Evolutionary conservation across 2,329 filamentous ascomycete species (phyloP).

Genomic region (Xylariales sp.): DNA sequence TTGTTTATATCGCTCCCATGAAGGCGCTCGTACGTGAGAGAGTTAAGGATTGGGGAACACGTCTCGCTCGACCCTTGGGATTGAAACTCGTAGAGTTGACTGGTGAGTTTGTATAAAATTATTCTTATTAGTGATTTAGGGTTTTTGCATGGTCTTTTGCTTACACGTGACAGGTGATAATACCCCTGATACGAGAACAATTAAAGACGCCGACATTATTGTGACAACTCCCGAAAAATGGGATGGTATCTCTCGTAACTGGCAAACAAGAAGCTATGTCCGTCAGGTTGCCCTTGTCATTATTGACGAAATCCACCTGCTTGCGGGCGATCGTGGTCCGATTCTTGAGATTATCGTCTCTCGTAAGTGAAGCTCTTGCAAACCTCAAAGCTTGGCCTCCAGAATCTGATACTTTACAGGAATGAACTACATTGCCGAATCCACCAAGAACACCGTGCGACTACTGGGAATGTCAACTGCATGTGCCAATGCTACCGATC

Average conservation of each 20-base stretch:
- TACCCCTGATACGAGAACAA: constrained; percentile 92
- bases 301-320: constrained; percentile 95
- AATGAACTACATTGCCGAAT: constrained; percentile 98
- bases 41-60: constrained; percentile 88
- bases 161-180: constrained; percentile 93
- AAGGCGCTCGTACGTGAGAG: constrained; percentile 95
- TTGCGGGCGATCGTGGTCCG: constrained; percentile 94
- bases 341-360: constrained; percentile 96
- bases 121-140: background rate
- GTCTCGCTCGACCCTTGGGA: constrained; percentile 78
- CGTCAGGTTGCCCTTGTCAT: constrained; percentile 93
- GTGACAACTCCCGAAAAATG: constrained; percentile 99
- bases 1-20: constrained; percentile 99
- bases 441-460: constrained; percentile 83
- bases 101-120: background rate
- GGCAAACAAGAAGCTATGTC: constrained; percentile 97
- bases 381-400: too few relatives aligned
- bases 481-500: constrained; percentile 89
- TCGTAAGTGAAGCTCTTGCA: too few relatives aligned
- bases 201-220: constrained; percentile 93
- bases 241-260: constrained; percentile 98
- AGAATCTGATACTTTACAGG: background rate
- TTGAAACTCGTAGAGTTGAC: constrained; percentile 93
- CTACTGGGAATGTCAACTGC: constrained; percentile 99
- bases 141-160: too few relatives aligned